Evolutionary conservation across 768 basidiomycete genomes (phyloP), one percentile per base, ranked within the genome.

Genomic region (Amanita pseudoporphyria): DNA sequence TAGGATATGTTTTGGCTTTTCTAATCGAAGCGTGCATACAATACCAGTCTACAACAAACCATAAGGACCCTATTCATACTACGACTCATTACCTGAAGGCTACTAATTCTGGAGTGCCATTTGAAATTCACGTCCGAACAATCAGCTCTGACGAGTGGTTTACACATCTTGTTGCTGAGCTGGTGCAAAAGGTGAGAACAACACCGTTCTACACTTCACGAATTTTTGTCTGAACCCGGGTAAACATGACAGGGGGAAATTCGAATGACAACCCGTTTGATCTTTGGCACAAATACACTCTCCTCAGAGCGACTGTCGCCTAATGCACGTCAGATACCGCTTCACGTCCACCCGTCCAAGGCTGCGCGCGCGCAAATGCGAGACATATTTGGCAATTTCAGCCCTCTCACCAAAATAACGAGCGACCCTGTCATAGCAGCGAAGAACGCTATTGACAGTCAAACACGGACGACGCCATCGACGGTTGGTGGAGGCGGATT

Each of bases 1-100:
- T 28, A 85, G 82, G 83, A 19, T 84, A 82, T 57, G 63, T 77
- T 14, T 65, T 84, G 13, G 78, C 74, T 1, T 61, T 78, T 38
- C 62, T 79, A 18, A 51, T 84, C 0, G 70, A 82, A 30, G 72
- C 81, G 16, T 78, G 75, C 51, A 67, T 78, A 7, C 65, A 70
- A 43, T 62, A 74, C 49, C 82, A 84, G 60, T 62, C 68, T 1
- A 52, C 59, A 2, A 72, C 75, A 9, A 19, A 56, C 10, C 81
- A 82, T 59, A 62, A 57, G n/a, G 81, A 84, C 54, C 77, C 77
- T 13, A 65, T 84, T 38, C 76, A 84, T 58, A 61, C 81, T 44
- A 79, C 75, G 13, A 76, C 78, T 3, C 77, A 84, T 56, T 86
- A 71, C 57, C 65, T 82, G 35, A 67, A 69, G 18, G 62, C 75